phyloP scores from a whole-genome alignment of 305 asterid species.

The Fraxinus latifolia region DNA sequence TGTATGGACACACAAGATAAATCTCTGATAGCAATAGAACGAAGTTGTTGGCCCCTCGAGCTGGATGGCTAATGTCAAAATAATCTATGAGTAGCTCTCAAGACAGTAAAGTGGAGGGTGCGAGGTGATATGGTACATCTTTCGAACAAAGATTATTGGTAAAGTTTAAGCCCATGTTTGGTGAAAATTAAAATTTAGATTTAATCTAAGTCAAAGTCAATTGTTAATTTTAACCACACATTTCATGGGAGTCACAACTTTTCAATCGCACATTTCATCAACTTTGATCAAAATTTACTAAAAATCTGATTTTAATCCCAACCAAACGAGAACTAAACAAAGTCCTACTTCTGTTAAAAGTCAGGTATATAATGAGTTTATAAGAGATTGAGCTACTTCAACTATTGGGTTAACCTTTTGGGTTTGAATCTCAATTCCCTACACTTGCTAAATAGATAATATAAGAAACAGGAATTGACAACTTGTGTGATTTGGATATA shows the following conservation, averaged over 20 bases:
- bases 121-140: background rate
- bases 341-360: background rate
- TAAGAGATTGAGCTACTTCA: background rate
- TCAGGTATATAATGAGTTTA: too few relatives aligned
- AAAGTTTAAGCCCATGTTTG: background rate
- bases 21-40: background rate
- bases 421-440: background rate
- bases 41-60: background rate
- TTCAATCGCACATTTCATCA: too few relatives aligned
- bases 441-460: background rate
- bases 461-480: background rate
- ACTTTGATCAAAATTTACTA: too few relatives aligned
- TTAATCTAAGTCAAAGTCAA: too few relatives aligned
- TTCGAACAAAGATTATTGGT: background rate
- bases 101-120: background rate
- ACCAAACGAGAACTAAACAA: background rate
- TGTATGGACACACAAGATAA: background rate
- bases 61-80: background rate
- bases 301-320: too few relatives aligned
- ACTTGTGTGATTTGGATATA: background rate
- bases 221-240: too few relatives aligned
- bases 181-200: too few relatives aligned
- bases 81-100: background rate
- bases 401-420: background rate
- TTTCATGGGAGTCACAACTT: too few relatives aligned